Evolutionary conservation across 1,139 yeast genomes (phyloP).

Genomic region (Yamadazyma atlantica): DNA sequence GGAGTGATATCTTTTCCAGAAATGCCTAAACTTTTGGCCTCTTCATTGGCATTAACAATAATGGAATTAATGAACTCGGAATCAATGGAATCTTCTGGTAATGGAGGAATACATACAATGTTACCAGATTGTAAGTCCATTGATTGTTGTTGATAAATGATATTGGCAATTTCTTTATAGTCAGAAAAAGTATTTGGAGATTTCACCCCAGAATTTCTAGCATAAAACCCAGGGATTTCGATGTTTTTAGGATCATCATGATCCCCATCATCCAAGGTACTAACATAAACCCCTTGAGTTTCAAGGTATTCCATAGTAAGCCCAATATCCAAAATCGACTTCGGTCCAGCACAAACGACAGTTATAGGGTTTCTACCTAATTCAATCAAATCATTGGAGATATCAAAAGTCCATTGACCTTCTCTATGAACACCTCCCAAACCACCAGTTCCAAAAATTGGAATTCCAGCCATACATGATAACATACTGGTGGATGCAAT

Average conservation of each 20-base stretch:
- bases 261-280: conserved; percentile 43
- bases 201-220: conserved; percentile 69
- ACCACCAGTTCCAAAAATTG: conserved; percentile 92
- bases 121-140: conserved; percentile 66
- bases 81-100: conserved; percentile 59
- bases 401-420: conserved; percentile 72
- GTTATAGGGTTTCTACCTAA: conserved; percentile 80
- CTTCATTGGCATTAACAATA: conserved; percentile 57
- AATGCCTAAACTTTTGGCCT: conserved; percentile 56
- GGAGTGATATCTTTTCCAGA: conserved; percentile 81
- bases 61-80: conserved; percentile 51
- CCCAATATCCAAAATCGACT: conserved; percentile 77
- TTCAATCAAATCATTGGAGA: conserved; percentile 87
- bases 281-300: conserved; percentile 76
- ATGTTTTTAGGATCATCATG: conserved; percentile 13
- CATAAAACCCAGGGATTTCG: conserved; percentile 79
- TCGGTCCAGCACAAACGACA: conserved; percentile 91
- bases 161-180: conserved; percentile 59
- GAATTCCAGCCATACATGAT: conserved; percentile 72
- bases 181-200: conserved; percentile 66
- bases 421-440: conserved; percentile 90
- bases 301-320: conserved; percentile 84
- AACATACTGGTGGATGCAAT: conserved; percentile 88
- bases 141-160: conserved; percentile 50
- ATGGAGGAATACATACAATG: conserved; percentile 83